Evolutionary conservation across 805 yeast species (phyloP).

Genomic region (Candida endomychidarum): DNA sequence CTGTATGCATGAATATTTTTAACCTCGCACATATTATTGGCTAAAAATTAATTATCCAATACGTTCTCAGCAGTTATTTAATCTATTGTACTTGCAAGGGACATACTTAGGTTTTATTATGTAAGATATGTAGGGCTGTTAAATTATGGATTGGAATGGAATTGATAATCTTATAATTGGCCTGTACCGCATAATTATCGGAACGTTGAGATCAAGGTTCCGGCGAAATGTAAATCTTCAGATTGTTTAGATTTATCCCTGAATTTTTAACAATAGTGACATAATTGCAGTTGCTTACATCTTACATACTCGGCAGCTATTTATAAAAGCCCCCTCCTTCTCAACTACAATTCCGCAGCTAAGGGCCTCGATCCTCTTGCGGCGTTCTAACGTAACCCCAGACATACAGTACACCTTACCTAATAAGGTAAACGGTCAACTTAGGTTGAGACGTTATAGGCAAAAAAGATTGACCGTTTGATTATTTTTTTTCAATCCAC

Average conservation of each 20-base stretch:
- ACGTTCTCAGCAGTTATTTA: no score
- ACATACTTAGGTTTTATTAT: no score
- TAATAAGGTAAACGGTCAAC: not conserved
- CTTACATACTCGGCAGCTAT: not conserved
- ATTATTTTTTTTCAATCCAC: no score
- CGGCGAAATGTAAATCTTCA: not conserved
- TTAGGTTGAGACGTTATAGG: no score
- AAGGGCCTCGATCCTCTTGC: not conserved
- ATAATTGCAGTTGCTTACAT: constrained; percentile 4
- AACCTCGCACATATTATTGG: constrained; percentile 1
- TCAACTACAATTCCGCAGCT: constrained; percentile 5
- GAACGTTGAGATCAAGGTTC: not conserved
- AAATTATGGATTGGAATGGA: no score
- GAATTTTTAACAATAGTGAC: constrained; percentile 3
- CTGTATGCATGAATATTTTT: constrained; percentile 4
- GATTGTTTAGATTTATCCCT: constrained; percentile 5
- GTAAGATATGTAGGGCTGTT: no score
- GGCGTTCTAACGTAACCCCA: not conserved
- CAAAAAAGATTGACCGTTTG: no score
- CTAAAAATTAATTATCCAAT: no score
- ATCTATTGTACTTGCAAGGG: no score
- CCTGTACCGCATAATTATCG: not conserved
- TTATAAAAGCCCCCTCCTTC: not conserved
- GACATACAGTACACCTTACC: not conserved
- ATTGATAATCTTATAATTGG: no score